Base-by-base conservation (phyloP, 768 basidiomycete species). In the Russula sp. region DNA sequence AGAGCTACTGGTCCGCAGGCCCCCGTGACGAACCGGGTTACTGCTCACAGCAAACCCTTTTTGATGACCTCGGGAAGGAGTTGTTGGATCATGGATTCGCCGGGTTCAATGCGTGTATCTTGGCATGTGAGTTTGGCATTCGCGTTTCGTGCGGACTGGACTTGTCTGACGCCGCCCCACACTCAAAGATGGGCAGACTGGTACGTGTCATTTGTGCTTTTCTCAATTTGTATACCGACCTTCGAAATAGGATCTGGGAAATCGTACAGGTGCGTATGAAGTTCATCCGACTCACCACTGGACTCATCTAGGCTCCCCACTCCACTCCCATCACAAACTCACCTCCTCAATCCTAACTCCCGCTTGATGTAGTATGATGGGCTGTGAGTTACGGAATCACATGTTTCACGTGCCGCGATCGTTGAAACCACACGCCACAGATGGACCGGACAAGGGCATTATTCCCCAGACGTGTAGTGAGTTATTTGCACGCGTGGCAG, bases 81-180 rank as follows among this genome's bases (percentile, higher is more conserved):
- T 75, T 99, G 56, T 78, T 99, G 68, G 92, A 98, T 73, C 95
- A 98, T 72, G 88, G 92, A 46, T 98, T 99, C 75, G 77, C 88
- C 39, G 96, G 96, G 34, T 98, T 97, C 75, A 98, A 98, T 79
- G 91, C 94, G 51, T 98, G 94, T 81, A 97, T 99, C 75, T 81
- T 99, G 72, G 96, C 97, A 74, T 98, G 95, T 97, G 76, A 81
- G 95, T 87, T 8, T 13, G 63, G 29, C 38, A 61, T 53, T 47
- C 65, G 35, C 67, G 52, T 38, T 18, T 20, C 18, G 36, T 25
- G 39, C 65, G n/a, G 32, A 58, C 35, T 67, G n/a, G 22, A 58
- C 41, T 14, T 6, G 7, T 52, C 55, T 65, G 55, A 59, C 35
- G 20, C n/a, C 0, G 22, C 5, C 10, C 7, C 20, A 18, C 38